A percentile compares a stretch with the other conserved stretches of the same genome.
Evolutionary conservation across 192 early-diverging fungal species (phyloP).

Genomic region (Borealophlyctis nickersoniae): DNA sequence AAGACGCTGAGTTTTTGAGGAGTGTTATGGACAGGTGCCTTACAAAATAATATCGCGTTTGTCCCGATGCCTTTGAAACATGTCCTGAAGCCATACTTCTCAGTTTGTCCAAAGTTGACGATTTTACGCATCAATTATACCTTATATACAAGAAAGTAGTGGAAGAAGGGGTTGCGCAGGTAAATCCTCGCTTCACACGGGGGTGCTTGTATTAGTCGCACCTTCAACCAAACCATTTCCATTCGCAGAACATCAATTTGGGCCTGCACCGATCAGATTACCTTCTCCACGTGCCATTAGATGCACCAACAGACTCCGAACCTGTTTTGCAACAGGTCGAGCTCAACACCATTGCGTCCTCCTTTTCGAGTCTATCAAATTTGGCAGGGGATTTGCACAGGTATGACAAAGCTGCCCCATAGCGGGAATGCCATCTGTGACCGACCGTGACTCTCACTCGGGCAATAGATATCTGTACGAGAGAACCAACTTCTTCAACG

Average conservation of each 20-base stretch:
- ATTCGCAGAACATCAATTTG: constrained; percentile 63
- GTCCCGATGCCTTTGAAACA: background rate
- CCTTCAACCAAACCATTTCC: background rate
- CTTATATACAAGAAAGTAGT: constrained; percentile 69
- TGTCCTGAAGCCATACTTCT: background rate
- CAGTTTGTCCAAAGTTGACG: constrained; percentile 74
- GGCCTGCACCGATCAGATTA: constrained; percentile 94
- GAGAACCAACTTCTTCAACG: constrained; percentile 33
- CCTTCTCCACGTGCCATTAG: constrained; percentile 65
- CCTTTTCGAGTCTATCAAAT: constrained; percentile 81
- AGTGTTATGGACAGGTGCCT: constrained; percentile 70
- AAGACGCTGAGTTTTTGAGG: constrained; percentile 72
- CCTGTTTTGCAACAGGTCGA: constrained; percentile 86
- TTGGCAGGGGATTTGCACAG: constrained; percentile 74
- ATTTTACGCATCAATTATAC: constrained; percentile 76
- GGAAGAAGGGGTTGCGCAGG: no score
- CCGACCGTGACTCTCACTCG: no score
- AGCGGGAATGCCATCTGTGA: no score
- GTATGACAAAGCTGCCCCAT: no score
- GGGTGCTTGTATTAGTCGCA: background rate
- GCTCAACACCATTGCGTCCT: constrained; percentile 91
- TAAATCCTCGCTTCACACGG: no score
- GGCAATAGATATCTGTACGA: constrained; percentile 31
- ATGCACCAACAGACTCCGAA: constrained; percentile 35
- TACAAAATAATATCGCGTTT: background rate